Percentiles rank a stretch among this genome's conserved stretches.
These are phyloP conservation scores for Raphanus sativus DNA, from an alignment of 345 rosid genomes.

Conservation along the genomic window DNA sequence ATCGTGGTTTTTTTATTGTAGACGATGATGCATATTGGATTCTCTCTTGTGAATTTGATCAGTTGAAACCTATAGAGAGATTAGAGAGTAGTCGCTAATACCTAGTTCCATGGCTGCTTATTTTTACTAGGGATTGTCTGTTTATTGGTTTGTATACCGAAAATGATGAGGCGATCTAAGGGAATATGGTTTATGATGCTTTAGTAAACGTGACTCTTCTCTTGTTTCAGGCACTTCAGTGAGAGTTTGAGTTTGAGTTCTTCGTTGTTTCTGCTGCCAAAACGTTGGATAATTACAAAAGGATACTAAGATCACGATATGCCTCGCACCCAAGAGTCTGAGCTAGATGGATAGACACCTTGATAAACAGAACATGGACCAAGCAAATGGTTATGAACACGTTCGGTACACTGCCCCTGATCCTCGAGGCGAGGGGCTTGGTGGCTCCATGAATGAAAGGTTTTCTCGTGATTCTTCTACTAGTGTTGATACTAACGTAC, in stretches of 20 bases:
- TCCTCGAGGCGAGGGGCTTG: conserved; percentile 31
- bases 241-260: conserved; percentile 27
- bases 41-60: neutral
- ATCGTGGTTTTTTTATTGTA: neutral
- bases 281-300: neutral
- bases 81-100: too few species aligned
- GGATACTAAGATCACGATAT: conserved; percentile 16
- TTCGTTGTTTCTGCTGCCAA: conserved; percentile 12
- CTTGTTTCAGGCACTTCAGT: conserved; percentile 22
- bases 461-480: conserved; percentile 34
- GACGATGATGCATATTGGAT: neutral
- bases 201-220: conserved; percentile 8
- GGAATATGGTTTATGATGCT: neutral
- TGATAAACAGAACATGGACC: conserved; percentile 35
- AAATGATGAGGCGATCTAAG: neutral
- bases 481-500: conserved; percentile 22
- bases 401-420: conserved; percentile 32
- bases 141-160: neutral
- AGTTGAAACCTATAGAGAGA: neutral
- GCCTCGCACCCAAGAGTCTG: conserved; percentile 15
- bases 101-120: too few species aligned
- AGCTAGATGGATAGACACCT: conserved; percentile 34
- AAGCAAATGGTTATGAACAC: conserved; percentile 37
- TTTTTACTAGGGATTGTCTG: too few species aligned
- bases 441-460: conserved; percentile 33